Percentiles rank a stretch among this genome's conserved stretches.
Evolutionary conservation across 2,329 filamentous ascomycete species (phyloP).

Genomic region (Sporothrix humicola): DNA sequence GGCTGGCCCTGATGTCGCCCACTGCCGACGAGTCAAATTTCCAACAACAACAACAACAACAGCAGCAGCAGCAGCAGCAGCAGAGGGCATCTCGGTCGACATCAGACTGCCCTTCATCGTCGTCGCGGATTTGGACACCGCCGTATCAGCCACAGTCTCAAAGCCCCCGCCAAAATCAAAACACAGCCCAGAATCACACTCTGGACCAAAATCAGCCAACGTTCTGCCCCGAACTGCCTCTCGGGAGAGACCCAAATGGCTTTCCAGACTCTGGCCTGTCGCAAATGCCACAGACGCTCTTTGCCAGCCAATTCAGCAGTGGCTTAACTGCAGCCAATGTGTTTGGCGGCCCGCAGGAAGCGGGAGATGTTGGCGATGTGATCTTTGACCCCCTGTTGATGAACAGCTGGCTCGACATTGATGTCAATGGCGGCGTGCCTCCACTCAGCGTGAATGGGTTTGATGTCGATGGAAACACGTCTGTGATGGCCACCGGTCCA

Average conservation of each 20-base stretch:
- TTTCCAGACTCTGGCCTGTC: neutral
- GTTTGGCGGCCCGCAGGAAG: neutral
- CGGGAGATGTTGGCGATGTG: neutral
- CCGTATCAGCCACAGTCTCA: neutral
- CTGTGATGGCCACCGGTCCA: neutral
- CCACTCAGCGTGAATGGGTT: neutral
- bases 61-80: neutral
- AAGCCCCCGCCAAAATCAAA: too few species aligned
- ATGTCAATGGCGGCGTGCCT: neutral
- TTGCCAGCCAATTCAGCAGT: neutral
- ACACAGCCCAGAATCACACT: neutral
- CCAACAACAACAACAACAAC: too few species aligned
- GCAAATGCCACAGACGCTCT: neutral
- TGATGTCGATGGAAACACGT: neutral
- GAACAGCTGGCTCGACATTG: slow-evolving; percentile 3
- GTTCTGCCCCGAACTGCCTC: neutral
- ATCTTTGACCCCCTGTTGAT: neutral
- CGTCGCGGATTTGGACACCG: neutral
- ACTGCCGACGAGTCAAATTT: neutral
- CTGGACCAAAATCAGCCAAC: neutral
- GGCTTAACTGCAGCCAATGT: neutral
- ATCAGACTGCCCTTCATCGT: neutral
- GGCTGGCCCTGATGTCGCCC: neutral
- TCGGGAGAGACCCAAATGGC: neutral
- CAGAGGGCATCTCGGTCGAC: neutral